These are phyloP conservation scores for Phoma sp. DNA, from an alignment of 2,329 filamentous ascomycete genomes.

Conservation along the genomic window DNA sequence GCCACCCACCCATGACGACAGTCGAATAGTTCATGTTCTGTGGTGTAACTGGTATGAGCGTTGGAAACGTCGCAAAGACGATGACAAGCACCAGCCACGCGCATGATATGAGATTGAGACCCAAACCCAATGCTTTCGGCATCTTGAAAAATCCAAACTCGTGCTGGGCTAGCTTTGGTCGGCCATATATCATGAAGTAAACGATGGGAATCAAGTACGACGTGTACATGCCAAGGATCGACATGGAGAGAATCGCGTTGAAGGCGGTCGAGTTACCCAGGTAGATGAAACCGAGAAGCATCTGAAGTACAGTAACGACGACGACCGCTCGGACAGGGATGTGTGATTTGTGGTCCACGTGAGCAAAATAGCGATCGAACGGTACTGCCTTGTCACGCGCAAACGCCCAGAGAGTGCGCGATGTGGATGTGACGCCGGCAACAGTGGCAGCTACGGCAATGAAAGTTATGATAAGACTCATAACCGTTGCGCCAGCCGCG, in stretches of 20 bases:
- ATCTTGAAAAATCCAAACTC: conserved; percentile 33
- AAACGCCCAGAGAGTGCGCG: conserved; percentile 50
- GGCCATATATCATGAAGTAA: conserved; percentile 47
- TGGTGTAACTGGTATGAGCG: conserved; percentile 48
- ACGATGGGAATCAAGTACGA: conserved; percentile 54
- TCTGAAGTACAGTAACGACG: conserved; percentile 37
- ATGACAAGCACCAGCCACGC: conserved; percentile 54
- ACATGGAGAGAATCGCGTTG: conserved; percentile 52
- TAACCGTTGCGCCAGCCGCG: conserved; percentile 49
- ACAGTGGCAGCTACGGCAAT: conserved; percentile 24
- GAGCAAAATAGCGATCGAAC: conserved; percentile 47
- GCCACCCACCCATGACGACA: conserved; percentile 53
- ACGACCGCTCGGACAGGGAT: conserved; percentile 45
- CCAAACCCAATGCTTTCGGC: conserved; percentile 39
- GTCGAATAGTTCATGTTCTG: conserved; percentile 57
- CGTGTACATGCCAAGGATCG: conserved; percentile 53
- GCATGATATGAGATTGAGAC: conserved; percentile 51
- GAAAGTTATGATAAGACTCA: conserved; percentile 37
- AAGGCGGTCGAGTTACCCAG: conserved; percentile 52
- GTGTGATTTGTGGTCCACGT: conserved; percentile 38
- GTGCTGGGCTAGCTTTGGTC: conserved; percentile 24
- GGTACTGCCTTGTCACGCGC: conserved; percentile 48
- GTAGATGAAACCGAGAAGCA: conserved; percentile 47
- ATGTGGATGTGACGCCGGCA: conserved; percentile 46
- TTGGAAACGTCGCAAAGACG: conserved; percentile 55